Conservation (phyloP, 2,329 filamentous ascomycete species). For the Claviceps maximensis region DNA sequence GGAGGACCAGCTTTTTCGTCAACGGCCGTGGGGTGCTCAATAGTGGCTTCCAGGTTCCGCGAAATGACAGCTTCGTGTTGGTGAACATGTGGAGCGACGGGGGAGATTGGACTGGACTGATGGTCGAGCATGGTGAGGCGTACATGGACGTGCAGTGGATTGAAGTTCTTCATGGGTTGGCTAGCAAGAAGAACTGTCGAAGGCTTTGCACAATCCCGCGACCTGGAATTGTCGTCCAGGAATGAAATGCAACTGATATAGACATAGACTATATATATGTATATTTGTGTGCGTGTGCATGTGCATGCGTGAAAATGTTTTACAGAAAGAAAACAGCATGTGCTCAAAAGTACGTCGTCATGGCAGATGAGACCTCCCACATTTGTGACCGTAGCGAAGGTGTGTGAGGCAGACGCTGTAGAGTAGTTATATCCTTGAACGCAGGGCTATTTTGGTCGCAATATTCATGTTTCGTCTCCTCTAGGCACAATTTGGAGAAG, state of each 20-base stretch:
- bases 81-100: not conserved
- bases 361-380: conserved; percentile 1
- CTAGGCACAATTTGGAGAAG: not conserved
- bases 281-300: too few species aligned
- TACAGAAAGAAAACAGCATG: not conserved
- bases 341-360: not conserved
- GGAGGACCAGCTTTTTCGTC: not conserved
- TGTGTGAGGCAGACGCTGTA: not conserved
- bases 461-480: not conserved
- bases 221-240: not conserved
- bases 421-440: not conserved
- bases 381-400: not conserved
- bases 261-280: not conserved
- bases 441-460: not conserved
- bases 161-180: not conserved
- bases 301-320: too few species aligned
- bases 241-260: not conserved
- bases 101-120: not conserved
- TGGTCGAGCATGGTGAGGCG: not conserved
- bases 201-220: not conserved
- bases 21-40: not conserved
- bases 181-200: not conserved
- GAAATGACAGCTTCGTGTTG: not conserved
- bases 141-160: not conserved
- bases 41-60: not conserved